phyloP scores from a whole-genome alignment of 164 flowering plant species.

The Berberis thunbergii region DNA sequence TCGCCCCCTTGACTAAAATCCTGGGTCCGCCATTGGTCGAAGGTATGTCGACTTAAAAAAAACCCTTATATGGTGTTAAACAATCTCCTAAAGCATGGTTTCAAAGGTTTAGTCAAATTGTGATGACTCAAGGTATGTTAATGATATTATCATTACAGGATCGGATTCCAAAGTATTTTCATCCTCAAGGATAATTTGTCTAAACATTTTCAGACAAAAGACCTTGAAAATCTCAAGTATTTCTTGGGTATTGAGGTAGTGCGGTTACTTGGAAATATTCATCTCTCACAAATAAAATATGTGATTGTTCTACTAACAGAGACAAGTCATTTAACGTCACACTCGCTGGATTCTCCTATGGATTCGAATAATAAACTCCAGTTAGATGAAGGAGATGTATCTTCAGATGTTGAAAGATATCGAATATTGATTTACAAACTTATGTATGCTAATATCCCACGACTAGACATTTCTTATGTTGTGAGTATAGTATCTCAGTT shows the following conservation, averaged over 20 bases:
- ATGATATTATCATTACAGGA: not conserved
- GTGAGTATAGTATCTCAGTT: not conserved
- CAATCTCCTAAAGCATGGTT: not conserved
- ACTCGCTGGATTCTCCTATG: conserved; percentile 1
- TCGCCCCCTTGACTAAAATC: too few relatives aligned
- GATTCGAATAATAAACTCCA: not conserved
- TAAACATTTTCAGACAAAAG: not conserved
- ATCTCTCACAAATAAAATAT: conserved; percentile 1
- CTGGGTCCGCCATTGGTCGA: not conserved
- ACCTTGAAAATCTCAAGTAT: not conserved
- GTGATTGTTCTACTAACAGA: not conserved
- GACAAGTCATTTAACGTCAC: not conserved
- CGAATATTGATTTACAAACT: not conserved
- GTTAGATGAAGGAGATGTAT: not conserved
- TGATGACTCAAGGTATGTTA: not conserved
- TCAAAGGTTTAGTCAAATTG: not conserved
- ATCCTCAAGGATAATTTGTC: not conserved
- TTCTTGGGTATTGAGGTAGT: not conserved
- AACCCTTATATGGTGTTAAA: not conserved
- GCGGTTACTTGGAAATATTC: not conserved
- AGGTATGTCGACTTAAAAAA: not conserved
- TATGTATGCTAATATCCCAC: not conserved
- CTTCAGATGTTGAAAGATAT: not conserved
- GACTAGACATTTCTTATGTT: not conserved
- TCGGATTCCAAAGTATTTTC: not conserved